Conservation (phyloP, 208 protist species). For the Crithidia fasciculata region DNA sequence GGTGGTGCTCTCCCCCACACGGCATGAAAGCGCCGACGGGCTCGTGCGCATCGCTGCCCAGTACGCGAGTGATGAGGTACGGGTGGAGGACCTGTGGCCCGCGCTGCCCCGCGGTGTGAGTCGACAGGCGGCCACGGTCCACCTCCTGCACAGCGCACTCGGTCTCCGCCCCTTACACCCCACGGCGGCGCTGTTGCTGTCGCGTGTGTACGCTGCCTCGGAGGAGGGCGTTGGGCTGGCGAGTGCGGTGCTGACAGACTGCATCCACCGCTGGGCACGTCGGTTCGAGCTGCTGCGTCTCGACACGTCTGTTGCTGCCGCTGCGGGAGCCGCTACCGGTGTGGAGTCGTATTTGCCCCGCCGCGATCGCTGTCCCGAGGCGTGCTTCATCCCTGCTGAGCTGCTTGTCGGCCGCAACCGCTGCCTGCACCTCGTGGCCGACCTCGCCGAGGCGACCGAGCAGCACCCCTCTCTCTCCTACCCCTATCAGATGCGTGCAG, state of each 20-base stretch:
- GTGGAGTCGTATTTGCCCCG: conserved; percentile 20
- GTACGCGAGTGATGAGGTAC: conserved; percentile 30
- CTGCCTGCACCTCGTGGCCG: conserved; percentile 22
- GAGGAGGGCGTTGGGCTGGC: conserved; percentile 13
- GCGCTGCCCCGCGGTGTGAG: conserved; percentile 12
- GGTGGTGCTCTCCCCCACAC: conserved; percentile 14
- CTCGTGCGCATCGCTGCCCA: conserved; percentile 29
- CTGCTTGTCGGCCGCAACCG: conserved; percentile 42
- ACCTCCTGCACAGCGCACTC: conserved; percentile 35
- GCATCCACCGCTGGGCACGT: conserved; percentile 30
- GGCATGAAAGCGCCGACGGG: conserved; percentile 15
- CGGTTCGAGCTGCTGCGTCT: conserved; percentile 25
- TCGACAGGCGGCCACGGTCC: conserved; percentile 26
- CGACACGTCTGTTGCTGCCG: neutral
- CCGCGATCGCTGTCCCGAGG: conserved; percentile 30
- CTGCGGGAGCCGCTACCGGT: neutral
- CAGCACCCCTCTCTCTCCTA: conserved; percentile 41
- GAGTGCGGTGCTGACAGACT: conserved; percentile 25
- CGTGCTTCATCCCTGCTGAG: conserved; percentile 39
- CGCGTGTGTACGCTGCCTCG: conserved; percentile 28
- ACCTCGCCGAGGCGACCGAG: conserved; percentile 36
- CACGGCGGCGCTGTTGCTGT: conserved; percentile 29
- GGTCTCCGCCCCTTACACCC: conserved; percentile 23
- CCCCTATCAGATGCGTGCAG: conserved; percentile 49
- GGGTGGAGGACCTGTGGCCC: conserved; percentile 21